phyloP scores from a whole-genome alignment of 139 green algal genomes.

The Microglena sp. region DNA sequence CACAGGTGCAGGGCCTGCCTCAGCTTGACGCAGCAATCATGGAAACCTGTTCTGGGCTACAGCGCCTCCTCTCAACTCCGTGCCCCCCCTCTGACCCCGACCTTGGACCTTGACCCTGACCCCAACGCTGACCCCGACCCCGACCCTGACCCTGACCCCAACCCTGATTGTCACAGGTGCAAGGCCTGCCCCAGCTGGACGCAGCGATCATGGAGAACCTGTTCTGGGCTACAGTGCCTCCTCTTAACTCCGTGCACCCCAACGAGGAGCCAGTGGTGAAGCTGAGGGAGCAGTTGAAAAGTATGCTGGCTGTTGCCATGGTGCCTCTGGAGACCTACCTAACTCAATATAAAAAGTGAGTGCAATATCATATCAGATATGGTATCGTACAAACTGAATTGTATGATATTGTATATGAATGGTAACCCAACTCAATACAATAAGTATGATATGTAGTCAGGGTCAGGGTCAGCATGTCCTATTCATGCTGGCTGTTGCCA shows the following conservation, averaged over 20 bases:
- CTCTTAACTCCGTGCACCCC: constrained; percentile 50
- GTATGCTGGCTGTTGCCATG: constrained; percentile 20
- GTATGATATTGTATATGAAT: too few relatives aligned
- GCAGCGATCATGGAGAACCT: constrained; percentile 69
- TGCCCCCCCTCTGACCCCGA: neutral
- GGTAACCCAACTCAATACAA: too few relatives aligned
- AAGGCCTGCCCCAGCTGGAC: constrained; percentile 58
- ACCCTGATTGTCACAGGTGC: constrained; percentile 3
- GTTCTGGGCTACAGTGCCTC: constrained; percentile 52
- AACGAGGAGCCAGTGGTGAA: constrained; percentile 39
- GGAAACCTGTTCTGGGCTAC: neutral
- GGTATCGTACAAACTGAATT: too few relatives aligned
- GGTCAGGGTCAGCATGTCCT: too few relatives aligned
- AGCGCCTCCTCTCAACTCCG: neutral
- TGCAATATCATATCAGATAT: too few relatives aligned
- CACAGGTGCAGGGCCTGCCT: neutral
- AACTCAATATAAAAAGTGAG: constrained; percentile 27
- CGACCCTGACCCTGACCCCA: neutral
- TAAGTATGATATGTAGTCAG: too few relatives aligned
- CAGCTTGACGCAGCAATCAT: neutral
- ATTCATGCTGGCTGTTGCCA: constrained; percentile 14
- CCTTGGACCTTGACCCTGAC: too few relatives aligned
- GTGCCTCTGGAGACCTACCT: constrained; percentile 32
- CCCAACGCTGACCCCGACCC: too few relatives aligned
- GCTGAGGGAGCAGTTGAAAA: constrained; percentile 11